These are phyloP conservation scores for Gigaspora rosea DNA, from an alignment of 192 early-diverging fungal genomes.

Conservation along the genomic window DNA sequence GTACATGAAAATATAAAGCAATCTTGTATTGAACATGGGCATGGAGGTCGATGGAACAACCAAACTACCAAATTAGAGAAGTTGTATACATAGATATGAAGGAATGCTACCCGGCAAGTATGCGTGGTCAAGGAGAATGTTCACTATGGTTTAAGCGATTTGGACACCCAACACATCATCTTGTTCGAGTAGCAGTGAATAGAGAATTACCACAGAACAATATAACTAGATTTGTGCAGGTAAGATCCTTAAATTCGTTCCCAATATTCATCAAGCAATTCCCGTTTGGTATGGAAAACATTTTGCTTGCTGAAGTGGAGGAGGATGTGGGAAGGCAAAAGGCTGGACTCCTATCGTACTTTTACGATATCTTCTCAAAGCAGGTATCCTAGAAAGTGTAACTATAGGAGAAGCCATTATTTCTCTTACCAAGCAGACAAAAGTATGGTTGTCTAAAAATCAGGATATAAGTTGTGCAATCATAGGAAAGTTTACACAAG, in stretches of 20 bases:
- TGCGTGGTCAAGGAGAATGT: constrained; percentile 14
- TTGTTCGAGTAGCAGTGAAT: too few relatives aligned
- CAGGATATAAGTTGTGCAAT: constrained; percentile 28
- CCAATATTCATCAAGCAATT: constrained; percentile 11
- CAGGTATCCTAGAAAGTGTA: too few relatives aligned
- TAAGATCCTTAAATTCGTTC: constrained; percentile 9
- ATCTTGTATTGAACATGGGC: constrained; percentile 16
- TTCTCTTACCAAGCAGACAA: too few relatives aligned
- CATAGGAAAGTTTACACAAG: constrained; percentile 19
- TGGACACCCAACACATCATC: too few relatives aligned
- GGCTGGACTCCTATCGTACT: too few relatives aligned
- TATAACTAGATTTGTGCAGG: too few relatives aligned
- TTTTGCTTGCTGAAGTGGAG: not conserved
- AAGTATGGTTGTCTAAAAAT: too few relatives aligned
- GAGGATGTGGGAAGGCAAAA: too few relatives aligned
- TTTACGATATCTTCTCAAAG: too few relatives aligned
- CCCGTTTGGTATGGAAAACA: constrained; percentile 14
- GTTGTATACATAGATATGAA: constrained; percentile 28
- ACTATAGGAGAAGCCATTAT: too few relatives aligned
- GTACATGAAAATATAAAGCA: constrained; percentile 25
- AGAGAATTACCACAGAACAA: too few relatives aligned
- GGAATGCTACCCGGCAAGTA: constrained; percentile 17
- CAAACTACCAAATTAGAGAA: constrained; percentile 16
- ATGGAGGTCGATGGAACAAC: constrained; percentile 1
- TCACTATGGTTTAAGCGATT: too few relatives aligned